Conservation (phyloP, 2,329 filamentous ascomycete genomes). For the Aspergillus sp. region DNA sequence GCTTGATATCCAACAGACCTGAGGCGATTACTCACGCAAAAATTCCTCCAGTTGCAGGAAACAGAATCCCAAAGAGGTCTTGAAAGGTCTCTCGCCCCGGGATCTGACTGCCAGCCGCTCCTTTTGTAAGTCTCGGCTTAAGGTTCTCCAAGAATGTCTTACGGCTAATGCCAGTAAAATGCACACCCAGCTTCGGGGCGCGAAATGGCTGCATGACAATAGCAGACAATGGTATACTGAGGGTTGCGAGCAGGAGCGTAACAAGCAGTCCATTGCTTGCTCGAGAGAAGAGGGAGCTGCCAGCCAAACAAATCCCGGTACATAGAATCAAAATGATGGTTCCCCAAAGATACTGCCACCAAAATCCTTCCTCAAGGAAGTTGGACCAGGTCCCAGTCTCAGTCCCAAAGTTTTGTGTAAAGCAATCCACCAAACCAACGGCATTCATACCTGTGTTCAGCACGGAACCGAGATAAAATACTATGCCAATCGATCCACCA, state of each 20-base stretch:
- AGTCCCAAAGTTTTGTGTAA: constrained; percentile 71
- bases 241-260: constrained; percentile 69
- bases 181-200: constrained; percentile 60
- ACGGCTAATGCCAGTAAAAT: constrained; percentile 75
- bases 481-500: constrained; percentile 80
- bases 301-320: constrained; percentile 73
- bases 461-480: constrained; percentile 88
- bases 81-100: constrained; percentile 70
- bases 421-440: constrained; percentile 80
- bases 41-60: constrained; percentile 66
- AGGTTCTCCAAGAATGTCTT: constrained; percentile 73
- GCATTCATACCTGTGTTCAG: constrained; percentile 86
- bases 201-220: constrained; percentile 67
- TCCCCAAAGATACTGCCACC: constrained; percentile 74
- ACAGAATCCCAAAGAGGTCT: constrained; percentile 81
- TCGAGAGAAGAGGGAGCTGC: constrained; percentile 75
- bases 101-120: constrained; percentile 62
- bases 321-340: constrained; percentile 70
- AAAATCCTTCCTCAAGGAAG: constrained; percentile 68
- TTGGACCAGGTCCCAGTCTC: constrained; percentile 56
- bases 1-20: constrained; percentile 54
- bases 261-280: constrained; percentile 75
- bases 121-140: constrained; percentile 63
- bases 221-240: constrained; percentile 81
- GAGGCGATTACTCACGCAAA: constrained; percentile 48